These are phyloP conservation scores for Sporothrix mexicana DNA, from an alignment of 2,329 filamentous ascomycete genomes.

Conservation along the genomic window DNA sequence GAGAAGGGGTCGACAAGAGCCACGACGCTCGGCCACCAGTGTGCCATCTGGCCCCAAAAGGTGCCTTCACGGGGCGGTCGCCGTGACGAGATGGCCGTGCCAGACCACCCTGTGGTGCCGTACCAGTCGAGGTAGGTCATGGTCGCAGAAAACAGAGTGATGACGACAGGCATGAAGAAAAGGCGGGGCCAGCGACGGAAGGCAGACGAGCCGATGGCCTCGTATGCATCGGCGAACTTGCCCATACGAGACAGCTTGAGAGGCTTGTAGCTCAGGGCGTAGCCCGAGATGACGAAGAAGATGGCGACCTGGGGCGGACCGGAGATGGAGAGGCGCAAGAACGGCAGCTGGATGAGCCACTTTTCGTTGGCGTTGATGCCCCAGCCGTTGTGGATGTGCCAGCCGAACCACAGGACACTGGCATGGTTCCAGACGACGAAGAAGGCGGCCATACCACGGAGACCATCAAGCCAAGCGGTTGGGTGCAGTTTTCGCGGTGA, in stretches of 20 bases:
- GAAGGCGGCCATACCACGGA: constrained; percentile 62
- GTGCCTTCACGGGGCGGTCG: constrained; percentile 30
- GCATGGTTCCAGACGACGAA: constrained; percentile 59
- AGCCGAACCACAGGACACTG: constrained; percentile 43
- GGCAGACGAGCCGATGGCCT: constrained; percentile 36
- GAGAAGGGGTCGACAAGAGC: constrained; percentile 34
- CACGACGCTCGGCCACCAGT: constrained; percentile 32
- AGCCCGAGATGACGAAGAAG: constrained; percentile 56
- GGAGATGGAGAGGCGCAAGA: constrained; percentile 47
- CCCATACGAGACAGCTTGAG: constrained; percentile 36
- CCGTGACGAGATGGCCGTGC: constrained; percentile 32
- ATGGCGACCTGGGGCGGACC: constrained; percentile 49
- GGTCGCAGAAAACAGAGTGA: constrained; percentile 32
- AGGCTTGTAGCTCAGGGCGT: constrained; percentile 40
- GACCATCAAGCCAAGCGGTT: constrained; percentile 52
- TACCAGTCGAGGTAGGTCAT: constrained; percentile 32
- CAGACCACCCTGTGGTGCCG: constrained; percentile 33
- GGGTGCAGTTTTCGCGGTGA: constrained; percentile 35
- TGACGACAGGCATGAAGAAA: constrained; percentile 36
- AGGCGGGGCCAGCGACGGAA: constrained; percentile 39
- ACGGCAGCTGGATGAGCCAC: constrained; percentile 46
- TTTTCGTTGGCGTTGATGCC: constrained; percentile 33
- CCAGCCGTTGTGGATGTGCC: constrained; percentile 43
- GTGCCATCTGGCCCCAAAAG: constrained; percentile 30
- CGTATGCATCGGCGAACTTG: constrained; percentile 35